A percentile compares a stretch with the other conserved stretches of the same genome.
Evolutionary conservation across 768 basidiomycete genomes (phyloP).

Genomic region (Russula sp.): DNA sequence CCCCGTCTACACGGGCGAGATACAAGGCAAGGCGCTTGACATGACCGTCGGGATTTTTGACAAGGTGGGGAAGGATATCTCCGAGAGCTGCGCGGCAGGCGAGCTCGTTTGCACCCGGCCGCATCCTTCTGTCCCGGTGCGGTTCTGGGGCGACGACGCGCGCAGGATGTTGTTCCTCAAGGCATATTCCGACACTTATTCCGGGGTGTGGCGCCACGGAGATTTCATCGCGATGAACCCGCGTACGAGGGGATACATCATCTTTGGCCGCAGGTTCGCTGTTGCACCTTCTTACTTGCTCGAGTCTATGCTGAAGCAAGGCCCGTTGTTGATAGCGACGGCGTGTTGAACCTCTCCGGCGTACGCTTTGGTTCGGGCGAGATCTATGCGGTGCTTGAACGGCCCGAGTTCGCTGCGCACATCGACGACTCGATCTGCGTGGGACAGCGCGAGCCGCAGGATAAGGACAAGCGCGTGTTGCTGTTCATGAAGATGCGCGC

Average conservation of each 20-base stretch:
- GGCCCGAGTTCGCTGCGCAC: slow-evolving; percentile 37
- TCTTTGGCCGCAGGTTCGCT: slow-evolving; percentile 53
- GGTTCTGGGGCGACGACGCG: slow-evolving; percentile 58
- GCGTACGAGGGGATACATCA: slow-evolving; percentile 51
- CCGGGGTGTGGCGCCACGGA: slow-evolving; percentile 63
- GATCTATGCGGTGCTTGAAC: slow-evolving; percentile 67
- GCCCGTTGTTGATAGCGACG: slow-evolving; percentile 41
- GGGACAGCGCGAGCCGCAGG: slow-evolving; percentile 51
- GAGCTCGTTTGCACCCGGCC: slow-evolving; percentile 64
- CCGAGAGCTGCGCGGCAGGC: slow-evolving; percentile 41
- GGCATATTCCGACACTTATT: slow-evolving; percentile 59
- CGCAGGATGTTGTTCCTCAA: slow-evolving; percentile 51
- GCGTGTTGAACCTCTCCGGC: slow-evolving; percentile 73
- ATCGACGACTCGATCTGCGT: slow-evolving; percentile 71
- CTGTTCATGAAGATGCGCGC: slow-evolving; percentile 64
- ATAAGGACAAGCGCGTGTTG: slow-evolving; percentile 68
- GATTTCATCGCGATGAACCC: slow-evolving; percentile 66
- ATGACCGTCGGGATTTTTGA: slow-evolving; percentile 62
- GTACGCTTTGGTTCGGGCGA: slow-evolving; percentile 80
- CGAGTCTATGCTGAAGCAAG: slow-evolving; percentile 11
- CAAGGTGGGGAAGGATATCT: slow-evolving; percentile 47
- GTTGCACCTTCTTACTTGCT: not conserved
- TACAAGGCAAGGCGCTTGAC: slow-evolving; percentile 55
- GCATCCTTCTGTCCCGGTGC: slow-evolving; percentile 62
- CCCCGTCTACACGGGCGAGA: slow-evolving; percentile 61